Base-by-base conservation (phyloP, 2,329 filamentous ascomycete species). In the Capronia coronata region DNA sequence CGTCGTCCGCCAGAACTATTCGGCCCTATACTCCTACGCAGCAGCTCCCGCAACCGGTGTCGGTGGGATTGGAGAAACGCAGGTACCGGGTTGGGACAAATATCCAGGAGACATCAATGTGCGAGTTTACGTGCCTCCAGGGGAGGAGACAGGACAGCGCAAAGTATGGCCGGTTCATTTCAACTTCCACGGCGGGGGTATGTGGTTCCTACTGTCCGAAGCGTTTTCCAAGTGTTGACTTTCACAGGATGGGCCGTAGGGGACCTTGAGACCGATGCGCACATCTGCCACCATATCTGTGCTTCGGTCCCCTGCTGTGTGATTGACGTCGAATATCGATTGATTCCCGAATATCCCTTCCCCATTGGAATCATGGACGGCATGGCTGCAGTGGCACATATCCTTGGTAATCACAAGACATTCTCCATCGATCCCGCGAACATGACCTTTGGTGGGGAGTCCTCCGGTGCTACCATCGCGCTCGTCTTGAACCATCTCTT, bases 81-180 rank as follows among this genome's bases (percentile, higher is more conserved):
- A 49, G 35, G 56, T 60, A 10, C 58, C 58, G 11, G 56, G 56
- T 18, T 59, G 56, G 56, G 50, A 55, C 21, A 59, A 59, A 46
- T 59, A 60, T 39, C 58, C 56, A 14, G 58, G 54, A 16, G 58
- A 60, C 8, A 52, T 60, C 41, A 56, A 53, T 40, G 55, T 60
- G 13, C 47, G 58, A 22, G 58, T 60, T n/a, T 60, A 59, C 40
- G 58, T 60, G 21, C 58, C 58, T 2, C 56, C 58, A 1, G 58
- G 58, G n/a, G 58, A 60, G 51, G 56, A 58, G 46, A 52, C 51
- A 14, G 52, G 54, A 14, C 41, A 48, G 16, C 51, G 58, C 45
- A 57, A 59, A 43, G 52, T 58, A n/a, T 60, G 58, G 58, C 58
- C 58, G 8, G 56, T 55, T 35, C 58, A 60, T 49, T 59, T 60